These are phyloP conservation scores for Claviceps africana DNA, from an alignment of 2,329 filamentous ascomycete genomes.

Conservation along the genomic window DNA sequence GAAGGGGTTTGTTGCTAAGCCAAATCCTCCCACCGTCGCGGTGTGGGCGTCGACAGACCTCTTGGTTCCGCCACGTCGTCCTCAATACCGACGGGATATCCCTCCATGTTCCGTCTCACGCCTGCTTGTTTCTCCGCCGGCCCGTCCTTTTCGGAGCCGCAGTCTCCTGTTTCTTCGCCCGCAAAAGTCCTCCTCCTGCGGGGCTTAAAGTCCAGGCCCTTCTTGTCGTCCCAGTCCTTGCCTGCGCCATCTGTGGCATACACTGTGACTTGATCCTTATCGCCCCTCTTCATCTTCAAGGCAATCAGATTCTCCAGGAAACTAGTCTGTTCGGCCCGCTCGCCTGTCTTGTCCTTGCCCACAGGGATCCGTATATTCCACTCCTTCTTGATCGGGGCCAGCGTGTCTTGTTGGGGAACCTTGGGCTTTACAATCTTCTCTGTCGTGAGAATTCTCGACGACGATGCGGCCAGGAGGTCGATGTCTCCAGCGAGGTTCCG, in stretches of 20 bases:
- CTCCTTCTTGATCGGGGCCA: conserved; percentile 26
- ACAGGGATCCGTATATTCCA: conserved; percentile 31
- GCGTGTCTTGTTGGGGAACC: conserved; percentile 18
- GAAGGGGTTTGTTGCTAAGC: neutral
- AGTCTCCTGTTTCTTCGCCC: neutral
- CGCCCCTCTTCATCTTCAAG: conserved; percentile 49
- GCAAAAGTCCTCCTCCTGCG: conserved; percentile 12
- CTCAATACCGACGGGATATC: conserved; percentile 11
- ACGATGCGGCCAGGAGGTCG: conserved; percentile 53
- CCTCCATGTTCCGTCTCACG: conserved; percentile 1
- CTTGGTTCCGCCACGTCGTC: conserved; percentile 4
- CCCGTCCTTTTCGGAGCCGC: conserved; percentile 5
- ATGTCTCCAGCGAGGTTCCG: conserved; percentile 38
- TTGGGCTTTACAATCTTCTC: conserved; percentile 45
- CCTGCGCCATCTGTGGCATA: conserved; percentile 33
- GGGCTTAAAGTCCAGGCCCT: conserved; percentile 26
- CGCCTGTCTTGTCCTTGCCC: conserved; percentile 32
- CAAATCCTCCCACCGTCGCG: conserved; percentile 21
- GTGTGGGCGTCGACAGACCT: conserved; percentile 21
- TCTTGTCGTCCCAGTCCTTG: conserved; percentile 27
- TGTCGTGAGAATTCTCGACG: conserved; percentile 39
- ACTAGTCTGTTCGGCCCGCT: conserved; percentile 32
- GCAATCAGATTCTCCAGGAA: conserved; percentile 55
- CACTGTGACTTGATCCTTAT: conserved; percentile 51
- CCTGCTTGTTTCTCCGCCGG: conserved; percentile 3